These are phyloP conservation scores for Vitis hybrid DNA, from an alignment of 177 flowering plant genomes.

Conservation along the genomic window DNA sequence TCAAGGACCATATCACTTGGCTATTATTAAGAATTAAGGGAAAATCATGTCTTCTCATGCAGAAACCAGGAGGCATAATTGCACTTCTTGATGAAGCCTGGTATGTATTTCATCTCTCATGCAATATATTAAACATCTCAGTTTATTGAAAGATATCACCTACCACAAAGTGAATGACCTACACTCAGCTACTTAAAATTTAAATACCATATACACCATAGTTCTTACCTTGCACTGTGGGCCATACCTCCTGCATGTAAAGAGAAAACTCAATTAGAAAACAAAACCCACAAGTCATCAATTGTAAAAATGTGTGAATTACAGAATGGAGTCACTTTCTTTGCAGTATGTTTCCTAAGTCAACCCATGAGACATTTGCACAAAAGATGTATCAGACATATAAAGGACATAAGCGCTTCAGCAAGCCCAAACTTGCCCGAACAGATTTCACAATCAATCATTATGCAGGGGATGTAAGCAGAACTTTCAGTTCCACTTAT, in stretches of 20 bases:
- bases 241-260: too few relatives aligned
- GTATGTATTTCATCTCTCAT: conserved; percentile 36
- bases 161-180: neutral
- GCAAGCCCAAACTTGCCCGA: conserved; percentile 82
- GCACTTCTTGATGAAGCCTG: conserved; percentile 96
- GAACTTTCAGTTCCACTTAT: neutral
- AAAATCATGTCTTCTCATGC: conserved; percentile 26
- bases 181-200: neutral
- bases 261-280: neutral
- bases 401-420: conserved; percentile 71
- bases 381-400: conserved; percentile 89
- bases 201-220: neutral
- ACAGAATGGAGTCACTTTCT: conserved; percentile 3
- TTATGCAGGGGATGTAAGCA: conserved; percentile 88
- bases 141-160: neutral
- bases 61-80: conserved; percentile 95
- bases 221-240: neutral
- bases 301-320: neutral
- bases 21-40: too few relatives aligned
- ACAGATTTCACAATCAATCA: conserved; percentile 81
- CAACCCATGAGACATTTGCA: conserved; percentile 89
- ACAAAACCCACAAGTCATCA: neutral
- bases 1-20: neutral
- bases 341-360: conserved; percentile 87
- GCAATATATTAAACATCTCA: neutral